Base-by-base conservation (phyloP, 2,329 filamentous ascomycete species). In the Penicillium rolfsii region DNA sequence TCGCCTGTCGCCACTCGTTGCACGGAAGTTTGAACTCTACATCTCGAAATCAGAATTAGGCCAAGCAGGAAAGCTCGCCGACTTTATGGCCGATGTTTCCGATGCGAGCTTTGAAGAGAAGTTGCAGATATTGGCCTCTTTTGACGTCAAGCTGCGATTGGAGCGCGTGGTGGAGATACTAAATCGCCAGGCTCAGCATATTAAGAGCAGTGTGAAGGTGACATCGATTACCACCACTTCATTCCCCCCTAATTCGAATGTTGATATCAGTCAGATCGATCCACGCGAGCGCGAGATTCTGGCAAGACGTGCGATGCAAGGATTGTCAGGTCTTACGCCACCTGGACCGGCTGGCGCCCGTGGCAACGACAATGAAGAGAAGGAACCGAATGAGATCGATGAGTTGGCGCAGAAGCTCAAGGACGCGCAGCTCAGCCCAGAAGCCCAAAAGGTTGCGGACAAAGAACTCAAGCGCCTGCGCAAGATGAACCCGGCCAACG, bases 401-500 rank as follows among this genome's bases (percentile, higher is more conserved):
- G 93, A 98, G 74, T 83, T 99, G 50, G 91, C 93, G 78, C 93
- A 94, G 80, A 91, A 90, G 73, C 82, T 99, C 8, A 87, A 95
- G 52, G 89, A 88, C 49, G 93, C 94, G 0, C 87, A 89, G 65
- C 83, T 99, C 45, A 90, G 90, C 0, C 84, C 90, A 0, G 95
- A 99, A 66, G 93, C 93, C 6, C 85, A 89, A 63, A 97, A 95
- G 79, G 87, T 96, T n/a, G 94, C 93, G 1, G 90, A 96, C 60
- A 86, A 93, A 56, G 95, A 99, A 76, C 77, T 99, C 50, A 91
- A 91, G 71, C 85, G 95, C 24, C 79, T 99, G 63, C 91, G 91
- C 71, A 97, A 97, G 81, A 98, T 98, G 91, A 93, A 92, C 71
- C 93, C 95, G 0, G 91, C 91, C 54, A 95, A 98, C 73, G 94